Evolutionary conservation across 345 rosid species (phyloP).

Genomic region (Murraya koenigii): DNA sequence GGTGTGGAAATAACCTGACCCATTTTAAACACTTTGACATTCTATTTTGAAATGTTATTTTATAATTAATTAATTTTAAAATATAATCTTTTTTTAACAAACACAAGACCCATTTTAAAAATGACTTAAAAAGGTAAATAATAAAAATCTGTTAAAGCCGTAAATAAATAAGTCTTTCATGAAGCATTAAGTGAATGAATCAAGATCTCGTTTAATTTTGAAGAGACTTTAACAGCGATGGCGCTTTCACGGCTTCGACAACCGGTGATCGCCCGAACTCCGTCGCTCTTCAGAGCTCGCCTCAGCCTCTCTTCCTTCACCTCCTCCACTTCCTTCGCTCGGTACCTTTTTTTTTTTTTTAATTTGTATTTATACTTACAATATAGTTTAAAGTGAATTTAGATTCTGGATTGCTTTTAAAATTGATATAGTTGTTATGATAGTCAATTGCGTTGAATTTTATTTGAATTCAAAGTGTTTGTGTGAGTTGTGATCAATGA

Average conservation of each 20-base stretch:
- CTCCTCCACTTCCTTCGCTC: slow-evolving; percentile 41
- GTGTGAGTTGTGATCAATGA: not conserved
- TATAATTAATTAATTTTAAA: no score
- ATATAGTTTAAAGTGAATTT: not conserved
- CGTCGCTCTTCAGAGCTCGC: slow-evolving; percentile 64
- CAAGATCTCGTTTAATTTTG: slow-evolving; percentile 3
- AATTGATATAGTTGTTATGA: not conserved
- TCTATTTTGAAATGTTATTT: no score
- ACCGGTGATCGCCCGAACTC: slow-evolving; percentile 56
- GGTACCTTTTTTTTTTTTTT: slow-evolving; percentile 35
- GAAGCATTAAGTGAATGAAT: not conserved
- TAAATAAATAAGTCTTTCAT: not conserved
- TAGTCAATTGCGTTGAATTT: not conserved
- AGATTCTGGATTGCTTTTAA: not conserved
- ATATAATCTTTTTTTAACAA: no score
- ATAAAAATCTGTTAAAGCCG: not conserved
- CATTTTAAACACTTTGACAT: no score
- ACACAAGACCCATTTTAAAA: no score
- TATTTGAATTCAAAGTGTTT: not conserved
- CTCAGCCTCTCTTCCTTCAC: slow-evolving; percentile 41
- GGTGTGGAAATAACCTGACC: no score
- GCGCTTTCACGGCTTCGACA: slow-evolving; percentile 85
- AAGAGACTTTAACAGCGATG: slow-evolving; percentile 32
- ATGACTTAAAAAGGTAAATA: not conserved
- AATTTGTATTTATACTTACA: not conserved